Percentiles rank a stretch among this genome's conserved stretches.
These are phyloP conservation scores for Pichia sp. DNA, from an alignment of 1,139 yeast species.

Conservation along the genomic window DNA sequence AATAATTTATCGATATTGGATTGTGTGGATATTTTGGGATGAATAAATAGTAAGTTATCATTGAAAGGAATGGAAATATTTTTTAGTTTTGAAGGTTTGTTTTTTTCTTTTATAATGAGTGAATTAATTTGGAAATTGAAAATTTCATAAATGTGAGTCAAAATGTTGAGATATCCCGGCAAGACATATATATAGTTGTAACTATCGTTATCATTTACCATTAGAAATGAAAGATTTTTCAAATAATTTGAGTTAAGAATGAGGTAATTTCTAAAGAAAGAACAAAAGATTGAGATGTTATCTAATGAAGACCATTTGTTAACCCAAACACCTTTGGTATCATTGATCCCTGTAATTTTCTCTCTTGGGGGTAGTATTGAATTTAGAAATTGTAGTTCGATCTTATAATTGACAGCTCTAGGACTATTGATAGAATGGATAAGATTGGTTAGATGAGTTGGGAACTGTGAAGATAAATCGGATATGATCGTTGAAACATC, in stretches of 20 bases:
- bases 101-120: neutral
- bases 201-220: slow-evolving; percentile 15
- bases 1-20: slow-evolving; percentile 30
- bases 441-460: slow-evolving; percentile 35
- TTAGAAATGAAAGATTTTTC: slow-evolving; percentile 12
- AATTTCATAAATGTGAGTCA: slow-evolving; percentile 33
- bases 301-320: slow-evolving; percentile 52
- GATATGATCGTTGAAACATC: slow-evolving; percentile 13
- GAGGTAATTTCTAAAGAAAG: slow-evolving; percentile 67
- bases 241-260: slow-evolving; percentile 19
- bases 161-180: slow-evolving; percentile 34
- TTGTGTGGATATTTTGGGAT: slow-evolving; percentile 34
- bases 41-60: slow-evolving; percentile 9
- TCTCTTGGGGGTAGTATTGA: slow-evolving; percentile 40
- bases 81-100: slow-evolving; percentile 2
- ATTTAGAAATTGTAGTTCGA: slow-evolving; percentile 27
- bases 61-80: neutral
- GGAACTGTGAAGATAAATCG: slow-evolving; percentile 29
- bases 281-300: slow-evolving; percentile 50
- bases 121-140: slow-evolving; percentile 24
- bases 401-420: slow-evolving; percentile 20
- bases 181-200: slow-evolving; percentile 16
- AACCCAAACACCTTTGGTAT: slow-evolving; percentile 66
- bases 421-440: slow-evolving; percentile 32
- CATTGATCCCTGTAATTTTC: slow-evolving; percentile 51